Evolutionary conservation across 2,329 filamentous ascomycete species (phyloP).

Genomic region (Ophiocordyceps polyrhachis-furcata): DNA sequence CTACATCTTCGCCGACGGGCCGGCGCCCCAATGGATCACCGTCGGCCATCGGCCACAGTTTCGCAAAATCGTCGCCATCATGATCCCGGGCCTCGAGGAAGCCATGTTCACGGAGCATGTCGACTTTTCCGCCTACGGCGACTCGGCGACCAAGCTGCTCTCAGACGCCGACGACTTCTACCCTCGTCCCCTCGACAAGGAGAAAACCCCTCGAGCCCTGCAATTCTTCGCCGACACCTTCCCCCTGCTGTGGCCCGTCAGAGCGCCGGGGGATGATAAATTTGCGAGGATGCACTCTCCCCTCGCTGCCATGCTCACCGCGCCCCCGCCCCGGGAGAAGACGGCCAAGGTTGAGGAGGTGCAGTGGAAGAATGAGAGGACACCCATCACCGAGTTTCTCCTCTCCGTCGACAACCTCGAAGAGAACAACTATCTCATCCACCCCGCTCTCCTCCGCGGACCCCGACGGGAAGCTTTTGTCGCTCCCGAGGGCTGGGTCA

Average conservation of each 20-base stretch:
- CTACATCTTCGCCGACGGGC: slow-evolving; percentile 48
- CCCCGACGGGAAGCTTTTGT: slow-evolving; percentile 35
- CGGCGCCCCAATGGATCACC: slow-evolving; percentile 45
- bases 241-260: slow-evolving; percentile 73
- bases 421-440: slow-evolving; percentile 69
- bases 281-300: slow-evolving; percentile 72
- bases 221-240: slow-evolving; percentile 67
- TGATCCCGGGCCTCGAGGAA: slow-evolving; percentile 82
- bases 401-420: slow-evolving; percentile 53
- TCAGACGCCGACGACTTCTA: slow-evolving; percentile 40
- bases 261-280: slow-evolving; percentile 70
- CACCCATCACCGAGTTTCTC: slow-evolving; percentile 65
- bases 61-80: slow-evolving; percentile 68
- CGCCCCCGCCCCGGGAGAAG: slow-evolving; percentile 52
- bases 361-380: slow-evolving; percentile 56
- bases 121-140: slow-evolving; percentile 28
- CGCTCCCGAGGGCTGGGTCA: slow-evolving; percentile 59
- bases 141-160: slow-evolving; percentile 6
- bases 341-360: slow-evolving; percentile 37
- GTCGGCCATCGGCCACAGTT: slow-evolving; percentile 44
- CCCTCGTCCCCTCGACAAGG: slow-evolving; percentile 31
- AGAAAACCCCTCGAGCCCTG: slow-evolving; percentile 32
- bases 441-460: slow-evolving; percentile 54
- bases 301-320: slow-evolving; percentile 63
- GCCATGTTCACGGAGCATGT: slow-evolving; percentile 61